Evolutionary conservation across 768 basidiomycete species (phyloP), one percentile per base, ranked within the genome.

Genomic region (Tephrocybe sp.): DNA sequence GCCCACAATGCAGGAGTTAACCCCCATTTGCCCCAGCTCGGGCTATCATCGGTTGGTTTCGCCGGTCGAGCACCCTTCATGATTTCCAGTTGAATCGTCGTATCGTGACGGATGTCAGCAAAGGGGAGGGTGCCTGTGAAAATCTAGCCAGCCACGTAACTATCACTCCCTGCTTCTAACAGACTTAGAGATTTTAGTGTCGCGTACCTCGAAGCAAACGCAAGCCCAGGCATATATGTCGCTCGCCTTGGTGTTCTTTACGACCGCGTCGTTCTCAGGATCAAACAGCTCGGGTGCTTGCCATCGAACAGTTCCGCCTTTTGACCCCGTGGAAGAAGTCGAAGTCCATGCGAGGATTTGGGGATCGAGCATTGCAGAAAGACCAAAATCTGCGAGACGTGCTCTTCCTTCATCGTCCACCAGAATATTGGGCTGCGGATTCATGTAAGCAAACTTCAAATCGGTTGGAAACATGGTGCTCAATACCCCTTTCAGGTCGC

Each of bases 221-320:
- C 62, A 60, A 8, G 58, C 45, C 50, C 61, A 66, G n/a, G 66
- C 62, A 39, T 67, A 67, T 36, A 67, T 47, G 52, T 66, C 66
- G 13, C 60, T 65, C 3, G 53, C 50, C 19, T 61, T 56, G 14
- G 50, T 58, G 35, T 51, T 30, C 32, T 59, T 19, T 10, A 38
- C 30, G 7, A 19, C 33, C 16, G 46, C 20, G 22, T 52, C 53
- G 13, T 51, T 30, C 13, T 44, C 40, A 7, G 45, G 11, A 19
- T 45, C 52, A 23, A 59, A 49, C 14, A 65, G 40, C 36, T 67
- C 65, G 2, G 65, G 65, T 11, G 64, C 65, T 33, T 60, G 58
- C 64, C 64, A 67, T 49, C 62, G 31, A 11, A 56, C 39, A 13
- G 65, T 57, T 4, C 65, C 64, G 38, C 51, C 55, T 6, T 23